Base-by-base conservation (phyloP, 192 early-diverging fungal genomes). In the Chytriomyces sp. region DNA sequence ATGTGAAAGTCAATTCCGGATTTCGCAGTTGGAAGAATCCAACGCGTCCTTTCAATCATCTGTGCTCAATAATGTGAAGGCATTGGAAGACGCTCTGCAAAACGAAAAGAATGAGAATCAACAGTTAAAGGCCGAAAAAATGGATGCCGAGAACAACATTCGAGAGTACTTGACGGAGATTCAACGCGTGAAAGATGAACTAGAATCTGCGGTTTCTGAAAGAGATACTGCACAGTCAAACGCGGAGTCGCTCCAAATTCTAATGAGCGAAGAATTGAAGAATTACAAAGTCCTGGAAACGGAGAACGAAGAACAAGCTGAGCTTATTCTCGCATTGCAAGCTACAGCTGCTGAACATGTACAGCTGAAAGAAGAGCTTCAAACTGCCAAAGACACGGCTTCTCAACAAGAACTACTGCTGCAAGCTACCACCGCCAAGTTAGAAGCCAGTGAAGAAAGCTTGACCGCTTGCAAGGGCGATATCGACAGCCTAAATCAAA, bases 51-150 rank as follows among this genome's bases (percentile, higher is more conserved):
- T 13, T 46, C 44, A 35, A 67, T 10, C 28, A 47, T 16, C 35
- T 35, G 35, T 43, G 46, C 66, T 67, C 44, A 67, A 67, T n/a
- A 47, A 67, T 16, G 5, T 46, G 45, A 67, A 67, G 45, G 43
- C 35, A 43, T 16, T 46, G 66, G 45, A 35, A 16, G 66, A 16
- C 6, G 18, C 46, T 13, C 7, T 46, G 16, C 16, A 67, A 46
- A 43, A 16, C 16, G 44, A 16, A 16, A 67, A 67, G 24, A 24
- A 16, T 16, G 9, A 46, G 43, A 28, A n/a, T 45, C n/a, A 13
- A 67, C 9, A 13, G 8, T 46, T 67, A 5, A 13, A 43, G 6
- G 13, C 28, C 28, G 45, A 18, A 11, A 67, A 67, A 24, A 13
- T 24, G n/a, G 5, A 28, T 26, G 18, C 13, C 11, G 63, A 64